These are phyloP conservation scores for Alternaria sp. DNA, from an alignment of 2,329 filamentous ascomycete genomes.

Conservation along the genomic window DNA sequence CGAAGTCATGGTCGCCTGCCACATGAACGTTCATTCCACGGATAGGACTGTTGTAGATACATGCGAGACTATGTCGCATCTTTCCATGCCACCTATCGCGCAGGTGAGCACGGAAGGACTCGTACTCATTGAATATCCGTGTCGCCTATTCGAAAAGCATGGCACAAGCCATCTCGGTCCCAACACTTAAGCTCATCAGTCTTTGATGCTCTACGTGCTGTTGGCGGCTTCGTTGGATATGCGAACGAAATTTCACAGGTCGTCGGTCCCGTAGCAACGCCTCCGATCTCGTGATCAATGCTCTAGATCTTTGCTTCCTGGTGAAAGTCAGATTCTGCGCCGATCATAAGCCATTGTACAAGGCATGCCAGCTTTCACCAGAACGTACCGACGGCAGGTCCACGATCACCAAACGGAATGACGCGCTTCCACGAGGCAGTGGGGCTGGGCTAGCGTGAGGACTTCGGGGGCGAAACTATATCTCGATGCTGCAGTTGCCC, in stretches of 20 bases:
- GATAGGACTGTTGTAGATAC: background rate
- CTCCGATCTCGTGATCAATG: too few relatives aligned
- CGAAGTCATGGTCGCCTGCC: background rate
- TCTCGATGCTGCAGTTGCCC: background rate
- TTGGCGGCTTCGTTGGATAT: background rate
- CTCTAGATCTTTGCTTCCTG: background rate
- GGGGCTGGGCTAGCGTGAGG: background rate
- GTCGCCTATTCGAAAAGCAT: background rate
- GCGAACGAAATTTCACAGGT: too few relatives aligned
- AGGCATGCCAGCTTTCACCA: background rate
- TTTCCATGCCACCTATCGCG: background rate
- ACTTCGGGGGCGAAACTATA: background rate
- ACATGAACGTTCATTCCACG: background rate
- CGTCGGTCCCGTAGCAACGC: too few relatives aligned
- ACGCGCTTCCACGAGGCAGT: background rate
- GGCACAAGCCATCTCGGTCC: background rate
- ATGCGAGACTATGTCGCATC: background rate
- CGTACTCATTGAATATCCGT: background rate
- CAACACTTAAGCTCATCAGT: background rate
- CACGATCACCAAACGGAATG: background rate
- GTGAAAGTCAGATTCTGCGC: background rate
- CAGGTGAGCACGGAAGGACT: background rate
- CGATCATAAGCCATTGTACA: background rate
- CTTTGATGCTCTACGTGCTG: background rate
- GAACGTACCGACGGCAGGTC: background rate